Evolutionary conservation across 169 alveolate species (phyloP).

Genomic region (Plasmodium vinckei): DNA sequence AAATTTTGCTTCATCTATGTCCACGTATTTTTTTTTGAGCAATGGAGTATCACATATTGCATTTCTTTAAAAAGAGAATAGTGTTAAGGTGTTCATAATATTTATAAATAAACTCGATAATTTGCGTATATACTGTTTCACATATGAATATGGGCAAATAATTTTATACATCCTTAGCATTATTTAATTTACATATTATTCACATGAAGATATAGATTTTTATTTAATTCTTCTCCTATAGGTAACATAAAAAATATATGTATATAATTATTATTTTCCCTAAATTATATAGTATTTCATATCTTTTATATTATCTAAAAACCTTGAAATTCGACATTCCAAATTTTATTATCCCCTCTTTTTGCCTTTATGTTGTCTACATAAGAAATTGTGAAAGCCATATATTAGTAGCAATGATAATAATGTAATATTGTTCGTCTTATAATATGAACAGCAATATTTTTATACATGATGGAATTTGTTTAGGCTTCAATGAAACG

Average conservation of each 20-base stretch:
- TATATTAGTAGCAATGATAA: not conserved
- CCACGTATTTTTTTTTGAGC: constrained; percentile 56
- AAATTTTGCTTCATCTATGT: constrained; percentile 60
- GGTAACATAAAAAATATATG: not conserved
- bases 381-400: not conserved
- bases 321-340: constrained; percentile 75
- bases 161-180: not conserved
- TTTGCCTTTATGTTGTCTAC: constrained; percentile 60
- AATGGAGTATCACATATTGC: constrained; percentile 68
- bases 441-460: not conserved
- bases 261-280: not conserved
- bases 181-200: constrained; percentile 44
- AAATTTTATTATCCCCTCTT: constrained; percentile 55
- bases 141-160: not conserved
- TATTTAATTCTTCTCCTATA: constrained; percentile 35
- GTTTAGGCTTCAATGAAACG: constrained; percentile 13
- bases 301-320: constrained; percentile 7
- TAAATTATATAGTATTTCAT: constrained; percentile 1
- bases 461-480: constrained; percentile 54
- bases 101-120: not conserved
- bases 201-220: constrained; percentile 71
- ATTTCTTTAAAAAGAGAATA: constrained; percentile 26
- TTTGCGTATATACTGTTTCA: not conserved
- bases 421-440: not conserved
- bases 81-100: not conserved